Evolutionary conservation across 2,329 filamentous ascomycete species (phyloP), one percentile per base, ranked within the genome.

Genomic region (Alternaria gansuensis): DNA sequence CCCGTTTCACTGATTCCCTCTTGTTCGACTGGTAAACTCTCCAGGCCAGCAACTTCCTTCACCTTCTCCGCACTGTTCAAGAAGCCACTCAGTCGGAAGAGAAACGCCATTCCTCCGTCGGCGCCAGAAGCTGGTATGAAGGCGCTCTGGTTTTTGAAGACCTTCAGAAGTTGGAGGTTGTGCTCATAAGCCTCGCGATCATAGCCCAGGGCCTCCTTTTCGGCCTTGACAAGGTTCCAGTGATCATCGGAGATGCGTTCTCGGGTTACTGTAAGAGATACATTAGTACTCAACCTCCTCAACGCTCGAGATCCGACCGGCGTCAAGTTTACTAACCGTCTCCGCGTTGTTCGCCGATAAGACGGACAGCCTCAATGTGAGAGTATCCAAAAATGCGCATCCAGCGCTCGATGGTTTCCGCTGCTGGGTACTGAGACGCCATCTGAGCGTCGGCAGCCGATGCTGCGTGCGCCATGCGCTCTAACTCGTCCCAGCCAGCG

Each of bases 101-200:
- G 51, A 49, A 73, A 71, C 51, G 68, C 66, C 34, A 69, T 48
- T 1, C 57, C 62, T 3, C 62, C 57, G 7, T 62, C 61, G 5
- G 54, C 54, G 6, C 60, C 62, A 14, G 60, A 57, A 6, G 61
- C 59, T 1, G 70, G 66, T 8, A 65, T 67, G 26, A 31, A 63
- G 14, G 52, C 72, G 34, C 44, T 68, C 51, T 56, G 73, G 45
- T 58, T 57, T 59, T 65, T 71, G 63, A 70, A 67, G 4, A 69
- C 51, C 45, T 70, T 65, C 31, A 69, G 66, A 9, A 77, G 52
- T 11, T 68, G 64, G 2, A 77, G 61, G 26, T 70, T 72, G 41
- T 79, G 75, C 63, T 81, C 78, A 57, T 79, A 81, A 1, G 75
- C 72, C 56, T 79, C 77, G 11, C 74, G 75, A 45, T 78, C 76